Evolutionary conservation across 164 flowering plant species (phyloP), one percentile per base, ranked within the genome.

Genomic region (Aristolochia contorta): DNA sequence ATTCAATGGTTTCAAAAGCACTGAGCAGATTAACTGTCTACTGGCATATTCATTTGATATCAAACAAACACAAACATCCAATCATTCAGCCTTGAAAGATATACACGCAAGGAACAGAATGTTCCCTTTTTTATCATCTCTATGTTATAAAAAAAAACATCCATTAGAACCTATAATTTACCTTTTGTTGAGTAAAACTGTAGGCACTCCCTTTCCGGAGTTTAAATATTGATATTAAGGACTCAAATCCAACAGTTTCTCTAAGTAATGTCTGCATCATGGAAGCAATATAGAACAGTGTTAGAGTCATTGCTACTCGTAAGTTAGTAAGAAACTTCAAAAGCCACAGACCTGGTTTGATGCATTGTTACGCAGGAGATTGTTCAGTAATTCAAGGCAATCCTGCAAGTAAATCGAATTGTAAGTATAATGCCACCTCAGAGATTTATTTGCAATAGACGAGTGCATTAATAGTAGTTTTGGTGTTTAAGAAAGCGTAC

Each of bases 111-210:
- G 43, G 1, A 37, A 37, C 43, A 37, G 43, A 37, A 37, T 27
- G 43, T 0, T 37, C 12, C 7, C 7, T 32, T 37, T 37, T 37
- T 1, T 37, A 7, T 37, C 0, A 7, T 37, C 43, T 3, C 43
- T 8, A 3, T 3, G 43, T 37, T 10, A 37, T 37, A 10, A 8
- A 37, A 16, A 47, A 24, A 41, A 64, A 56, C 61, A 62, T 62
- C 62, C 54, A 22, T 58, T 19, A 32, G n/a, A 27, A 6, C 57
- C 67, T 23, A 62, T 65, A 73, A 23, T 63, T 43, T 77, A 94
- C 99, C 97, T 94, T 94, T 72, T 94, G 97, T 67, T 91, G 91
- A 47, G 96, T 90, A 71, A 94, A 94, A 59, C 74, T 89, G 66
- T 81, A 90, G 50, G 82, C 69, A 65, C 74, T 78, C 55, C 95